Conservation (phyloP, 371 early-diverging fungal genomes). For the Haplosporangium sp. region DNA sequence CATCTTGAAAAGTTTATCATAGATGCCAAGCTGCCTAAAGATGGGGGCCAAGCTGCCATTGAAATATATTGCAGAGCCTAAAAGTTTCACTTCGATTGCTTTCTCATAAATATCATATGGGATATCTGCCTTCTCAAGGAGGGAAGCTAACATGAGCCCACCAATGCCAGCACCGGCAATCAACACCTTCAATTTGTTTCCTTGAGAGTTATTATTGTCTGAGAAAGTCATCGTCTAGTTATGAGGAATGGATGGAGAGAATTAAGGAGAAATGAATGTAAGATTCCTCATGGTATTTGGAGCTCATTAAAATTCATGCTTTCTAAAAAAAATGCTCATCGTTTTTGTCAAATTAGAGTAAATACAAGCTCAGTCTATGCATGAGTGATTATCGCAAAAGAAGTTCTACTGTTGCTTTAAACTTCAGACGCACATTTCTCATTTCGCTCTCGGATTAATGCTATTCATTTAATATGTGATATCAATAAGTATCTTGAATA, state of each 20-base stretch:
- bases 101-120: conserved; percentile 21
- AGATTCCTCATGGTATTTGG: no score
- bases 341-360: no score
- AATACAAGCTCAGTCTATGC: no score
- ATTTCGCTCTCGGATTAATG: no score
- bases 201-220: not conserved
- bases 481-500: no score
- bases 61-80: conserved; percentile 1
- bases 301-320: no score
- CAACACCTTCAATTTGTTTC: conserved; percentile 1
- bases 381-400: no score
- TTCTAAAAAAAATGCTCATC: no score
- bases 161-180: conserved; percentile 27
- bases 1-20: not conserved
- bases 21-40: not conserved
- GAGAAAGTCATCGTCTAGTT: not conserved
- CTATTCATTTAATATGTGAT: no score
- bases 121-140: conserved; percentile 17
- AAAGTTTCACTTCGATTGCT: conserved; percentile 19
- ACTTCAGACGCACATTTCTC: no score
- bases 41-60: not conserved
- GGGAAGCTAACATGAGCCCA: conserved; percentile 23
- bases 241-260: not conserved
- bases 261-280: not conserved
- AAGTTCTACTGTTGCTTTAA: no score